Percentiles rank a stretch among this genome's conserved stretches.
These are phyloP conservation scores for Pestalotiopsis sp. DNA, from an alignment of 2,329 filamentous ascomycete genomes.

Conservation along the genomic window DNA sequence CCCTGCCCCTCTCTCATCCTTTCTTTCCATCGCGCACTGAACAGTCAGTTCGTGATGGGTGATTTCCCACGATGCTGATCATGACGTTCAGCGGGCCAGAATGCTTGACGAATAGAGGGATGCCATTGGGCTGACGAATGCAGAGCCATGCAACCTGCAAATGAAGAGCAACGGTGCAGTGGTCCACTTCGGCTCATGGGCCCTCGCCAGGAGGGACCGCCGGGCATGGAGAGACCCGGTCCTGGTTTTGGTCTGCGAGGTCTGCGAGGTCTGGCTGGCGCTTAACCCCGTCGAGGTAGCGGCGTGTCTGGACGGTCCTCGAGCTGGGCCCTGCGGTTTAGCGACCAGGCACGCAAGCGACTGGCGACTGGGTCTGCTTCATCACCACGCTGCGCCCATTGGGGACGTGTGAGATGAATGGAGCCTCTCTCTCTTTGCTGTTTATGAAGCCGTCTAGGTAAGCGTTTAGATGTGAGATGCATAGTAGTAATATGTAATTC, in stretches of 20 bases:
- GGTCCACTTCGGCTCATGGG: slow-evolving; percentile 1
- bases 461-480: not conserved
- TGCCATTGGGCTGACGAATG: not conserved
- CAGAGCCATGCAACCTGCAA: slow-evolving; percentile 3
- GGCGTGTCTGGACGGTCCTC: not conserved
- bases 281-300: not conserved
- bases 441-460: not conserved
- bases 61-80: slow-evolving; percentile 1
- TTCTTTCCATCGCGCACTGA: no score
- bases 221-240: not conserved
- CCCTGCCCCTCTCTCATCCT: no score
- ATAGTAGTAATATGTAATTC: not conserved
- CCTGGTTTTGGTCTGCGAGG: not conserved
- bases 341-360: not conserved
- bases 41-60: not conserved
- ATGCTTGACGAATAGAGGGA: not conserved
- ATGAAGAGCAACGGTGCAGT: slow-evolving; percentile 12
- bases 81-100: slow-evolving; percentile 3
- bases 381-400: not conserved
- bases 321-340: not conserved
- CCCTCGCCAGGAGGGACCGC: not conserved
- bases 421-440: not conserved
- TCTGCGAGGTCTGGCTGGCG: not conserved
- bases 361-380: not conserved
- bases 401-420: not conserved